Evolutionary conservation across 495 filamentous ascomycete species (phyloP), one percentile per base, ranked within the genome.

Genomic region (Aspergillus indologenus): DNA sequence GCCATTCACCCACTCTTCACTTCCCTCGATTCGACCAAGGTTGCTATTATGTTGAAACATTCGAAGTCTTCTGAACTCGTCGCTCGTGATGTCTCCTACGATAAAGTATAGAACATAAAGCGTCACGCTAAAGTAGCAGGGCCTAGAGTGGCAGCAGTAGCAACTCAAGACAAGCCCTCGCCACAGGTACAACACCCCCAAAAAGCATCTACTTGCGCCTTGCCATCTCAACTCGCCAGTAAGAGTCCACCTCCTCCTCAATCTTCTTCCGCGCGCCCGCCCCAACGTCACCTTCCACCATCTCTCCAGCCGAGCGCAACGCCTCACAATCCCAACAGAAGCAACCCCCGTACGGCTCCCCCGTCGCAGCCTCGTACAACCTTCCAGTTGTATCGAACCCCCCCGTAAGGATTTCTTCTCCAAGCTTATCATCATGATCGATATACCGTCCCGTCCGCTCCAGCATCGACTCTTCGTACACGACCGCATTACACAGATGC

Each of bases 251-350:
- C 34, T 40, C 34, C 12, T 9, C 5, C 12, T 40, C 34, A 14
- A 40, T 15, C 34, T 40, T 40, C 34, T 14, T 40, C 12, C 34
- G 34, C 34, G 12, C 6, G 34, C 12, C 26, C 17, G 26, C 26
- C 26, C n/a, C 51, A 21, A 19, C 29, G 1, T 45, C 51, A 1
- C 45, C 58, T 0, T 51, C 58, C 1, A 26, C 17, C 29, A 29
- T 23, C 58, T 55, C 58, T 12, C 49, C 52, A 11, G 44, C 58
- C 5, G 51, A 55, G 17, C 54, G 34, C 15, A 55, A 55, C 3
- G 58, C 58, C 58, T 60, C 58, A 18, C 58, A 60, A 15, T 31
- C 14, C 58, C 58, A 60, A 51, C 58, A 60, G 34, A 40, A 47
- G 19, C 45, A 47, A 23, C 1, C 19, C 45, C 45, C 45, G 3